Evolutionary conservation across 805 yeast species (phyloP), one percentile per base, ranked within the genome.

Genomic region (Huiozyma naganishii): DNA sequence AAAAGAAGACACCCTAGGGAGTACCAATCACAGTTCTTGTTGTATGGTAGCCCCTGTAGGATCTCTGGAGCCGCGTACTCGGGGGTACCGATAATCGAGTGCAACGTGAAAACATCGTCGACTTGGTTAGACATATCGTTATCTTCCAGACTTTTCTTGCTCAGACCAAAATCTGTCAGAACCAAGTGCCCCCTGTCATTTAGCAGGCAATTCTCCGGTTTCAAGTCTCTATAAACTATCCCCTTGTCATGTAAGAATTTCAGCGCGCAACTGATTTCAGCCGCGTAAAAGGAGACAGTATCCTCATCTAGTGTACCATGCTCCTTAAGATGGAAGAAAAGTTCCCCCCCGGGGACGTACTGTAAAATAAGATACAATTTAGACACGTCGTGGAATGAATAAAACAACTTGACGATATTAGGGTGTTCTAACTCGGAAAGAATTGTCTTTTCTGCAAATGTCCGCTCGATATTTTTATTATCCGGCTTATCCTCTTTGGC

Each of bases 11-110:
- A 83, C 0, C 95, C 96, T 32, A 88, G 65, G 0, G 95, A 85
- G 87, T 95, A 87, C 84, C 95, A 86, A 60, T 87, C 96, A 40
- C 88, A 92, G 30, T 78, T 72, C 43, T 76, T 80, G 52, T 82
- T 87, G 60, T 87, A 88, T 12, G 78, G 76, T 52, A 79, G 74
- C 23, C 95, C 95, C 45, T 73, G 76, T 28, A 87, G 67, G 30
- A 88, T 81, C 59, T 87, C 96, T 2, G 96, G 96, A 0, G 95
- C 95, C 79, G 87, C 62, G 37, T 68, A 64, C 43, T 73, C 72
- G 5, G 69, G 74, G 4, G 73, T 66, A 27, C 73, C 70, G 33
- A 68, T 56, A 41, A 73, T 55, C 0, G 77, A 62, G 43, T 67
- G 64, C 27, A 66, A 53, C 6, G 57, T 59, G 13, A 48, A 48